Conservation (phyloP, 2,329 filamentous ascomycete genomes). For the Scytalidium sp. region DNA sequence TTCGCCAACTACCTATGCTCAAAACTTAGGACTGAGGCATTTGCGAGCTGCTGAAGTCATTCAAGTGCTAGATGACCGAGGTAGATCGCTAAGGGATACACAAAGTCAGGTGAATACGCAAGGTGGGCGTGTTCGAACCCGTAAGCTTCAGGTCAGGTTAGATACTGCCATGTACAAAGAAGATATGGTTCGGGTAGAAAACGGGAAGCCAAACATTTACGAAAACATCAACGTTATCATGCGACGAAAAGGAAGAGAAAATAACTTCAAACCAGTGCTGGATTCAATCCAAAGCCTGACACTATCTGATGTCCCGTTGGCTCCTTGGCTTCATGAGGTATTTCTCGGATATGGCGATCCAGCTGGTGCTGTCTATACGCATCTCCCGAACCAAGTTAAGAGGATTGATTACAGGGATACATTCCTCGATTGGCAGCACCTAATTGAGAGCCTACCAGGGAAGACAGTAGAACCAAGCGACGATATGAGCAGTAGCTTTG, state of each 20-base stretch:
- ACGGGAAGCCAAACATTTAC: constrained; percentile 77
- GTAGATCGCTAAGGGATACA: constrained; percentile 65
- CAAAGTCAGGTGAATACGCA: constrained; percentile 61
- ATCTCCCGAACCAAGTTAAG: constrained; percentile 72
- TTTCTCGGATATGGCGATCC: constrained; percentile 98
- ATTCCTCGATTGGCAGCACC: constrained; percentile 92
- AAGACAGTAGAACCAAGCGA: constrained; percentile 79
- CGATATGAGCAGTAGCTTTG: constrained; percentile 69
- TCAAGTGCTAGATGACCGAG: constrained; percentile 82
- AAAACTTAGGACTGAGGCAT: constrained; percentile 64
- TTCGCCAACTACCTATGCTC: constrained; percentile 43
- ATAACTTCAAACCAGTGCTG: constrained; percentile 93
- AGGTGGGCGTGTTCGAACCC: constrained; percentile 50
- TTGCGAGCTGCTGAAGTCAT: constrained; percentile 83
- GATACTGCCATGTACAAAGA: constrained; percentile 75
- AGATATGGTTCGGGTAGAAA: constrained; percentile 64
- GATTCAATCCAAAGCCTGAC: constrained; percentile 87
- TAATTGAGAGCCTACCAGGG: constrained; percentile 85
- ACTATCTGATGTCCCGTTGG: constrained; percentile 79
- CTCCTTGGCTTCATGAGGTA: constrained; percentile 91
- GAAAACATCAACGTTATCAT: constrained; percentile 82
- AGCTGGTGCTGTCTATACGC: constrained; percentile 79
- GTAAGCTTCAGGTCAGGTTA: constrained; percentile 76
- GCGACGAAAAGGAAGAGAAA: constrained; percentile 80
- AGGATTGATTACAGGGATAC: constrained; percentile 90